Conservation (phyloP, 192 early-diverging fungal species). For the Dissophora ornata region DNA sequence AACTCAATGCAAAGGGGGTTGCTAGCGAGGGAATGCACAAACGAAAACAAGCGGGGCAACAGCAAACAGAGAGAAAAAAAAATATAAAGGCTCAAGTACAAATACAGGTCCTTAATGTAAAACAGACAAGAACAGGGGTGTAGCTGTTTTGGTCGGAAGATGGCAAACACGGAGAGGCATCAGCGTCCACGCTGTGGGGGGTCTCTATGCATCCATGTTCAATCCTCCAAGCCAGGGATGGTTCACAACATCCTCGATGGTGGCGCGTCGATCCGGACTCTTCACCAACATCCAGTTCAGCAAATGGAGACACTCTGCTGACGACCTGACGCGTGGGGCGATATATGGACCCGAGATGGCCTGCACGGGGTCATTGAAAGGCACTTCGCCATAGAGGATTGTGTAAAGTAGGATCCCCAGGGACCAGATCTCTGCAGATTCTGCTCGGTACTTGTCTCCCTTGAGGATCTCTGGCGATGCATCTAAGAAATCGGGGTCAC, state of each 20-base stretch:
- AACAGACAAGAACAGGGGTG: too few relatives aligned
- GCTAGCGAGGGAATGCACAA: too few relatives aligned
- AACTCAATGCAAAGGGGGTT: too few relatives aligned
- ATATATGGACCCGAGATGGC: slow-evolving; percentile 62
- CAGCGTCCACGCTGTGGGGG: too few relatives aligned
- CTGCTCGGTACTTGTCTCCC: slow-evolving; percentile 66
- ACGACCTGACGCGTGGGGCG: slow-evolving; percentile 59
- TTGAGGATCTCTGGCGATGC: slow-evolving; percentile 76
- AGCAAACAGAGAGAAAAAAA: background rate
- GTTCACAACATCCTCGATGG: slow-evolving; percentile 67
- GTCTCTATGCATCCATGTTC: too few relatives aligned
- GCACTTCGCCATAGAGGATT: slow-evolving; percentile 69
- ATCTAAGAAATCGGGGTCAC: slow-evolving; percentile 17
- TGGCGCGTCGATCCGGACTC: slow-evolving; percentile 66
- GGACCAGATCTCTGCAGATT: slow-evolving; percentile 74
- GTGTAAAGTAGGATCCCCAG: slow-evolving; percentile 77
- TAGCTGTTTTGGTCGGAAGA: too few relatives aligned
- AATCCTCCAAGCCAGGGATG: slow-evolving; percentile 67
- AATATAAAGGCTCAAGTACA: too few relatives aligned
- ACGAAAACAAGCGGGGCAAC: background rate
- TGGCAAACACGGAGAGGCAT: too few relatives aligned
- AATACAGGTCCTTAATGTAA: too few relatives aligned
- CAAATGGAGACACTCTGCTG: slow-evolving; percentile 63
- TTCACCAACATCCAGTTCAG: slow-evolving; percentile 76
- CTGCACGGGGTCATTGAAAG: slow-evolving; percentile 67